Base-by-base conservation (phyloP, 345 rosid species). In the Stellera chamaejasme region DNA sequence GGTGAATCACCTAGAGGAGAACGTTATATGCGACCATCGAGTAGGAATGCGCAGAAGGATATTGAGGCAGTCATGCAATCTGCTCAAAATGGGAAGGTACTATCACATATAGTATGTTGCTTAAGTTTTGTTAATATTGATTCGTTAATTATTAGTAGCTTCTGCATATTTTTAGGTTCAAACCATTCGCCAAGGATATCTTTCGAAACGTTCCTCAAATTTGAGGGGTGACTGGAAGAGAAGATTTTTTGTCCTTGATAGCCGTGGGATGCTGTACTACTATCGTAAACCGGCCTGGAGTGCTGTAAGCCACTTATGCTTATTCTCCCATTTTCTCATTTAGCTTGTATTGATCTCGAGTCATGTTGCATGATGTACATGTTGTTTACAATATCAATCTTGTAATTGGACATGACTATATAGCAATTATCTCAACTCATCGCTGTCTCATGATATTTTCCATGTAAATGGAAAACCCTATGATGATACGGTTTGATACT, bases 141-240 rank as follows among this genome's bases (percentile, higher is more conserved):
- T 48, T 55, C 13, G 14, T 50, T 16, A 23, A 2, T 11, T 36
- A 13, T 59, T n/a, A 53, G 10, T 14, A 28, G 2, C 19, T 27
- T 27, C 55, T 44, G 23, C 25, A 52, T 52, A 5, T 47, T 36
- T 59, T 54, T 79, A 86, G 95, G 90, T 86, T 54, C 83, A 83
- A 78, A 83, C 85, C 45, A 83, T 86, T 55, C 76, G 87, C 53
- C 90, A 86, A 72, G 95, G 95, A 23, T 86, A 83, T 72, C 72
- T 86, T 13, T 81, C 94, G 27, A 86, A 86, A 71, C 83, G 94
- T 65, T 86, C 94, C n/a, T 83, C 90, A 61, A 86, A 83, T 69
- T 62, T 86, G 73, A 81, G 94, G 65, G 90, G 82, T 58, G 85
- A 82, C 54, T 86, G 94, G 90, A 86, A 86, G 67, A 79, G 94